Percentiles rank a stretch among this genome's conserved stretches.
Conservation (phyloP, 306 rosid species). For the Fagus sylvatica region DNA sequence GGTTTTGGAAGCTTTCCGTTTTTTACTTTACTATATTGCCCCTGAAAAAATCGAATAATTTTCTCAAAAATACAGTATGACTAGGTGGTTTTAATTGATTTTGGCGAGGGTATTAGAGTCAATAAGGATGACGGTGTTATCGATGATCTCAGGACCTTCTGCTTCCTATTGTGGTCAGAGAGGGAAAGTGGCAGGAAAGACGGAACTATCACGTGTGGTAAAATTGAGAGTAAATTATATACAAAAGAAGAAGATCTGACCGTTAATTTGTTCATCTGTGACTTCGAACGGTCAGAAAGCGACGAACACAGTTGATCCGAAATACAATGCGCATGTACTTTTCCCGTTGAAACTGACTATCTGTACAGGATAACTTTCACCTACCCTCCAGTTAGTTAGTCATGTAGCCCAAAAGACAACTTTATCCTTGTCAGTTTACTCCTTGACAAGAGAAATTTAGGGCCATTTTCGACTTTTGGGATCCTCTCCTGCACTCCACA, state of each 20-base stretch:
- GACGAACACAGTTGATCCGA: conserved; percentile 14
- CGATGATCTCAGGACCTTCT: conserved; percentile 33
- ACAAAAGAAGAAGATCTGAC: conserved; percentile 22
- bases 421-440: conserved; percentile 26
- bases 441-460: rapidly evolving
- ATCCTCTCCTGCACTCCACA: not conserved
- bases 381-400: conserved; percentile 63
- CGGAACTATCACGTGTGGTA: conserved; percentile 47
- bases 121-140: conserved; percentile 25
- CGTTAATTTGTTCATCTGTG: conserved; percentile 26
- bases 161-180: conserved; percentile 48
- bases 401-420: conserved; percentile 12
- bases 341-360: conserved; percentile 39
- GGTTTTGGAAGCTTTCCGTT: conserved; percentile 27
- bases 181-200: conserved; percentile 41
- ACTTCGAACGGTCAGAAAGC: conserved; percentile 31
- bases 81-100: conserved; percentile 17
- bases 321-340: conserved; percentile 35
- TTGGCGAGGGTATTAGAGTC: conserved; percentile 29
- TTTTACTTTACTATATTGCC: conserved; percentile 39
- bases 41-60: conserved; percentile 13
- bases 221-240: not conserved
- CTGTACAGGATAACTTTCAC: conserved; percentile 47
- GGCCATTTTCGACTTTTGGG: conserved; percentile 33
- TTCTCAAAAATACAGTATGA: conserved; percentile 19